Percentiles rank a stretch among this genome's conserved stretches.
These are phyloP conservation scores for Sutorius australiensis DNA, from an alignment of 768 basidiomycete genomes.

Conservation along the genomic window DNA sequence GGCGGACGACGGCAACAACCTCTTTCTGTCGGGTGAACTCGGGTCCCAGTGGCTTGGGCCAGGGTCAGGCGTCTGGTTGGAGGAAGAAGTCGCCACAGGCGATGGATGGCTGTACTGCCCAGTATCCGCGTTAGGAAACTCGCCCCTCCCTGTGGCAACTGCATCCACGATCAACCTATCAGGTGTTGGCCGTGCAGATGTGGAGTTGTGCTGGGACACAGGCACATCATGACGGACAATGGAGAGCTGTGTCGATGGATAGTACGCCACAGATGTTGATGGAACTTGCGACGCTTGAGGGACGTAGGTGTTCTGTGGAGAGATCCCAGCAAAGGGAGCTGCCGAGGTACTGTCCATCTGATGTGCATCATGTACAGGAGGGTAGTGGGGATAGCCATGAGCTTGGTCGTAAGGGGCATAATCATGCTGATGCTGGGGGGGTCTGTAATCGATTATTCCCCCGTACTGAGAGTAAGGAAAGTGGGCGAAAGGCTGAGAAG, in stretches of 20 bases:
- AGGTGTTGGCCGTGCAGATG: background rate
- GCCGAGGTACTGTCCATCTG: background rate
- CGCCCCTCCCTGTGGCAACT: slow-evolving; percentile 8
- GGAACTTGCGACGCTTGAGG: slow-evolving; percentile 1
- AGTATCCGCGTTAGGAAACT: background rate
- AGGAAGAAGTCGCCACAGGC: slow-evolving; percentile 12
- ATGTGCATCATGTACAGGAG: background rate
- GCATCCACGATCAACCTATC: background rate
- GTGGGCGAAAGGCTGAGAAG: background rate
- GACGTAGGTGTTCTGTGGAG: background rate
- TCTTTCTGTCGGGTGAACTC: slow-evolving; percentile 21
- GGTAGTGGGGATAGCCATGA: background rate
- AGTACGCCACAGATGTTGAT: background rate
- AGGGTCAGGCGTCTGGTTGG: slow-evolving; percentile 5
- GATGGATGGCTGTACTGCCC: slow-evolving; percentile 19
- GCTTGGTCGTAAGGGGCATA: background rate
- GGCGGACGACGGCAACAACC: slow-evolving; percentile 5
- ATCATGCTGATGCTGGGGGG: background rate
- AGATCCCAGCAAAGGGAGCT: background rate
- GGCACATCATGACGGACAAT: background rate
- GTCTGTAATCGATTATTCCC: background rate
- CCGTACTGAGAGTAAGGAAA: background rate
- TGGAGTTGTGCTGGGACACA: background rate
- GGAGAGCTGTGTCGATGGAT: background rate
- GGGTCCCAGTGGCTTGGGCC: slow-evolving; percentile 11